A percentile compares a stretch with the other conserved stretches of the same genome.
phyloP scores from a whole-genome alignment of 306 rosid species.

The Aeschynomene evenia region DNA sequence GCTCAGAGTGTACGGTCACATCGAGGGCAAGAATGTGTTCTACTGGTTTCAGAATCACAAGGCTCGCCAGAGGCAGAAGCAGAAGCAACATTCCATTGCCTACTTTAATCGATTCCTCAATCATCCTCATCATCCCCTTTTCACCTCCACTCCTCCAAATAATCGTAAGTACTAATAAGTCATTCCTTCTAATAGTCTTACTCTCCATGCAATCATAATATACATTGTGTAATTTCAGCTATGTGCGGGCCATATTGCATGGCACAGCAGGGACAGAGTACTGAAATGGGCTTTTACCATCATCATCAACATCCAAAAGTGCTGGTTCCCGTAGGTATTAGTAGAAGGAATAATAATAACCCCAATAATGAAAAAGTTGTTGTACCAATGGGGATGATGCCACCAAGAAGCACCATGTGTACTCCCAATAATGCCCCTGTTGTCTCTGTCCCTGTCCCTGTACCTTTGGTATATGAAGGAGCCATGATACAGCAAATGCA shows the following conservation, averaged over 20 bases:
- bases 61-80: constrained; percentile 89
- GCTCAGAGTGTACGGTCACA: constrained; percentile 67
- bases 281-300: constrained; percentile 41
- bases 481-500: too few species aligned
- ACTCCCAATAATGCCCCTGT: too few species aligned
- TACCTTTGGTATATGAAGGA: constrained; percentile 19
- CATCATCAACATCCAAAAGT: constrained; percentile 43
- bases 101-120: constrained; percentile 54
- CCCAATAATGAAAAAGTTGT: constrained; percentile 18
- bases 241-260: constrained; percentile 52
- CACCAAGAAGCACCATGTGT: constrained; percentile 25
- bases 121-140: constrained; percentile 35
- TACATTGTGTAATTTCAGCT: too few species aligned
- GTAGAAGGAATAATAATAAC: too few species aligned
- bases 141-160: constrained; percentile 38
- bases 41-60: constrained; percentile 99
- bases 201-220: too few species aligned
- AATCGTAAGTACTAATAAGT: too few species aligned
- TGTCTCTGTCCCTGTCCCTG: too few species aligned
- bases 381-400: constrained; percentile 26
- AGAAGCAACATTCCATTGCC: constrained; percentile 70
- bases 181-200: too few species aligned
- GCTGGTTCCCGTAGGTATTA: constrained; percentile 36
- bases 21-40: constrained; percentile 94
- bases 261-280: constrained; percentile 48